Percentiles rank a stretch among this genome's conserved stretches.
phyloP scores from a whole-genome alignment of 2,329 filamentous ascomycete genomes.

The Stagonosporopsis tanaceti region DNA sequence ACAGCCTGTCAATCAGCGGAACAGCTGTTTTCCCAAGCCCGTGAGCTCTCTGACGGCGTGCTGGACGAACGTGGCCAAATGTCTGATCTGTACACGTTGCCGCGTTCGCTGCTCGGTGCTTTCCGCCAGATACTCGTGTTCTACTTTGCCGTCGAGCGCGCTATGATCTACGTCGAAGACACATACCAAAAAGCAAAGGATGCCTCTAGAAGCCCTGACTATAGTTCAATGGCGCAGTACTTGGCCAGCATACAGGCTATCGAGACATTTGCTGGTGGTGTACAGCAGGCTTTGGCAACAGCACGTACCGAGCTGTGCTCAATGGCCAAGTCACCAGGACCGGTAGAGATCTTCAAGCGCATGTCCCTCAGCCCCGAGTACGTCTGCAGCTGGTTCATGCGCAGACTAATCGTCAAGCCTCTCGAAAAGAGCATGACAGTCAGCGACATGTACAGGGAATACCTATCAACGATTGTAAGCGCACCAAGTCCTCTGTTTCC shows the following conservation, averaged over 20 bases:
- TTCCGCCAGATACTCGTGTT: conserved; percentile 35
- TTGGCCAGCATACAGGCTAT: conserved; percentile 20
- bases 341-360: conserved; percentile 22
- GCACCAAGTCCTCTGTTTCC: too few species aligned
- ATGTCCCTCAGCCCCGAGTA: conserved; percentile 41
- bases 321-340: conserved; percentile 31
- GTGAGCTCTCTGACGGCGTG: conserved; percentile 39
- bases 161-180: conserved; percentile 29
- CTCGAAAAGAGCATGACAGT: conserved; percentile 35
- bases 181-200: background rate
- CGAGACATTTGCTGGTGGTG: conserved; percentile 27
- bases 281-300: conserved; percentile 17
- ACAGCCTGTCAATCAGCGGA: conserved; percentile 21
- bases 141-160: conserved; percentile 38
- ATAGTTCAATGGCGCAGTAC: background rate
- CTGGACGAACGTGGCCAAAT: conserved; percentile 34
- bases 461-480: conserved; percentile 42
- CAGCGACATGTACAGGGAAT: conserved; percentile 43
- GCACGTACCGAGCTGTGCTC: conserved; percentile 37
- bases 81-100: conserved; percentile 37
- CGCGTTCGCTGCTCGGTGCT: conserved; percentile 31
- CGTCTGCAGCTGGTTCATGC: conserved; percentile 42
- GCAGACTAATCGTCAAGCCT: conserved; percentile 41
- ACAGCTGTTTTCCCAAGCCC: conserved; percentile 21
- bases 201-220: background rate